Percentiles rank a stretch among this genome's conserved stretches.
Conservation (phyloP, 495 filamentous ascomycete species). For the Penicillium parvum region DNA sequence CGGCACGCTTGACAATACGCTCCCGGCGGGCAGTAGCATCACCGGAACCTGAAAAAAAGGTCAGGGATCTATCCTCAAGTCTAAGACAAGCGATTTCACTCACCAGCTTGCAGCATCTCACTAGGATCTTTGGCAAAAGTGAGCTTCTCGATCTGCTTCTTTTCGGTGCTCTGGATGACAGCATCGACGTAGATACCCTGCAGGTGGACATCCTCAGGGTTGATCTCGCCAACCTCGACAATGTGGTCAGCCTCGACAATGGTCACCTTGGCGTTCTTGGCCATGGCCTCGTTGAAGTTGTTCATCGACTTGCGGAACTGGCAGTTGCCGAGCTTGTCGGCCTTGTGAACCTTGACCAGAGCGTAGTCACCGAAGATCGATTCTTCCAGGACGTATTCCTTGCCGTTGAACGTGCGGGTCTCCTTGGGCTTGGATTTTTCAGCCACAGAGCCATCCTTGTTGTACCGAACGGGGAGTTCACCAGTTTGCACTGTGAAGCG, state of each 20-base stretch:
- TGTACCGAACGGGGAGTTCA: slow-evolving; percentile 77
- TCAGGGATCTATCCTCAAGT: too few relatives aligned
- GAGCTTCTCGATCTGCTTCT: slow-evolving; percentile 78
- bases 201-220: slow-evolving; percentile 71
- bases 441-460: slow-evolving; percentile 68
- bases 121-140: slow-evolving; percentile 65
- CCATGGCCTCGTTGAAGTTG: slow-evolving; percentile 91
- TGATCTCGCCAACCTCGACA: slow-evolving; percentile 74
- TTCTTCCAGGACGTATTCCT: slow-evolving; percentile 78
- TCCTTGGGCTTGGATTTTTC: slow-evolving; percentile 73
- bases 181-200: slow-evolving; percentile 86
- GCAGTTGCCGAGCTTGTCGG: slow-evolving; percentile 84
- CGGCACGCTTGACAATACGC: slow-evolving; percentile 76
- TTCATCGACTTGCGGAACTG: slow-evolving; percentile 79
- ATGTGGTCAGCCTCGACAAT: slow-evolving; percentile 89
- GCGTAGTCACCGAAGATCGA: slow-evolving; percentile 81
- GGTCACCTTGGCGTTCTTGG: slow-evolving; percentile 77
- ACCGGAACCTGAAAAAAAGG: slow-evolving; percentile 56
- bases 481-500: slow-evolving; percentile 61
- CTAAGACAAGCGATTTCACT: too few relatives aligned
- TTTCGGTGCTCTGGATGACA: slow-evolving; percentile 68
- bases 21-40: slow-evolving; percentile 71
- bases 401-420: slow-evolving; percentile 77
- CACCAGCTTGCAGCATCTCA: too few relatives aligned
- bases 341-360: slow-evolving; percentile 82